A percentile compares a stretch with the other conserved stretches of the same genome.
These are phyloP conservation scores for Uronychia setigera DNA, from an alignment of 73 alveolate genomes.

Conservation along the genomic window DNA sequence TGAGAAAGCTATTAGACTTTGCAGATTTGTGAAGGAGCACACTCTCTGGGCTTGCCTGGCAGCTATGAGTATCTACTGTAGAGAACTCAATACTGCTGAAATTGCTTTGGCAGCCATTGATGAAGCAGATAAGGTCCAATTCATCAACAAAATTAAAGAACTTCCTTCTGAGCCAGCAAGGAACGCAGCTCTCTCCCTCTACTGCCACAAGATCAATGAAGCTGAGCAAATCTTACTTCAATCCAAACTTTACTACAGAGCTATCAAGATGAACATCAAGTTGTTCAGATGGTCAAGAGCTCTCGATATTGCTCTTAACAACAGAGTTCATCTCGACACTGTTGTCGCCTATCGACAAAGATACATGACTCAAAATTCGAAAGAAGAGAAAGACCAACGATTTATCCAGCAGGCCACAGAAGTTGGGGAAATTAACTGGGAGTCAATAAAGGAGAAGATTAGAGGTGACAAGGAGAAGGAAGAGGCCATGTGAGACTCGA, in stretches of 20 bases:
- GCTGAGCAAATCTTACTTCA: slow-evolving; percentile 74
- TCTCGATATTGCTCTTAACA: slow-evolving; percentile 82
- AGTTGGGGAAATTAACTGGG: slow-evolving; percentile 88
- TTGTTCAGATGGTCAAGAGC: slow-evolving; percentile 98
- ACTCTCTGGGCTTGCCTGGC: slow-evolving; percentile 99
- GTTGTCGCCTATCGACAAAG: slow-evolving; percentile 91
- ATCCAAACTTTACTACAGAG: slow-evolving; percentile 94
- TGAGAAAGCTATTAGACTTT: slow-evolving; percentile 95
- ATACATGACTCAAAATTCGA: slow-evolving; percentile 72
- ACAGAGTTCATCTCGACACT: slow-evolving; percentile 92
- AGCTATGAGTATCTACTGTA: slow-evolving; percentile 86
- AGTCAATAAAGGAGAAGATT: slow-evolving; percentile 89
- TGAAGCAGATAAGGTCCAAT: slow-evolving; percentile 98
- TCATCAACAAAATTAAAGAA: slow-evolving; percentile 81
- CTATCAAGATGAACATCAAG: slow-evolving; percentile 95
- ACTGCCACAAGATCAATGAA: slow-evolving; percentile 78
- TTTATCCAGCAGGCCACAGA: slow-evolving; percentile 75
- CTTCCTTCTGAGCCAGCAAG: slow-evolving; percentile 75
- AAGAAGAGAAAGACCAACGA: slow-evolving; percentile 84
- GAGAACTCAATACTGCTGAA: slow-evolving; percentile 95
- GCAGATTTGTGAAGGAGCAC: slow-evolving; percentile 97
- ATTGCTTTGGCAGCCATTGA: slow-evolving; percentile 99
- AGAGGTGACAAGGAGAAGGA: slow-evolving; percentile 92
- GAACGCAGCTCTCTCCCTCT: slow-evolving; percentile 82
- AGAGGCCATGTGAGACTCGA: slow-evolving; percentile 31